Evolutionary conservation across 1,284 basidiomycete species (phyloP).

Genomic region (Cutaneotrichosporon sp.): DNA sequence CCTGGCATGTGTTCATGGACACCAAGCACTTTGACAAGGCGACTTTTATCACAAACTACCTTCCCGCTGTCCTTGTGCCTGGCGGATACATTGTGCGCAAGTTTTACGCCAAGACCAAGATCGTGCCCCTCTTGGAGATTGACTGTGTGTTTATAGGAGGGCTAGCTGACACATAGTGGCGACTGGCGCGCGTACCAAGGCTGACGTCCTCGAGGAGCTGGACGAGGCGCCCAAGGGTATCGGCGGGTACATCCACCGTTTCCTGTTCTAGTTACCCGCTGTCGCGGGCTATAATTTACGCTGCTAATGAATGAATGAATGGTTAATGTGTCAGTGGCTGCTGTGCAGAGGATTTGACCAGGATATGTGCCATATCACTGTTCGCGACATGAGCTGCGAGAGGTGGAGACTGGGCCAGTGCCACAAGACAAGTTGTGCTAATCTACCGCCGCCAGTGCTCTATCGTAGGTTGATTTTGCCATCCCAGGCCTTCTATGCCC

Average conservation of each 20-base stretch:
- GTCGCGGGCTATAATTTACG: neutral
- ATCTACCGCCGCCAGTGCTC: no score
- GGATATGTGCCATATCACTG: no score
- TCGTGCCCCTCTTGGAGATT: neutral
- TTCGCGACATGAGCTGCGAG: no score
- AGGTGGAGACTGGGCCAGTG: no score
- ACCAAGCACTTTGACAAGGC: conserved; percentile 3
- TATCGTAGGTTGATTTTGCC: no score
- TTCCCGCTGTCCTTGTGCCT: conserved; percentile 13
- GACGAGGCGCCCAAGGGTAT: conserved; percentile 7
- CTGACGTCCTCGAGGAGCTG: neutral
- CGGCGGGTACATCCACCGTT: neutral
- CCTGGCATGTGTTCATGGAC: conserved; percentile 11
- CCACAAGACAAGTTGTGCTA: no score
- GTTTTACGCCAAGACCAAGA: conserved; percentile 8
- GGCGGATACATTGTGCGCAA: conserved; percentile 12
- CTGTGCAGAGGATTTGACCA: neutral
- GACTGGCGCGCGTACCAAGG: conserved; percentile 4
- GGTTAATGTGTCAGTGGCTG: neutral
- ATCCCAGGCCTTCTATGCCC: no score
- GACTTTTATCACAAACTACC: conserved; percentile 14
- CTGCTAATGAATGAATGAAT: neutral
- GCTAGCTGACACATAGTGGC: neutral
- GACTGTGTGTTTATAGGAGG: neutral
- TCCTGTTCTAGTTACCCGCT: neutral